Conservation (phyloP, 352 stramenopile genomes). For the Phytophthora sojae region DNA sequence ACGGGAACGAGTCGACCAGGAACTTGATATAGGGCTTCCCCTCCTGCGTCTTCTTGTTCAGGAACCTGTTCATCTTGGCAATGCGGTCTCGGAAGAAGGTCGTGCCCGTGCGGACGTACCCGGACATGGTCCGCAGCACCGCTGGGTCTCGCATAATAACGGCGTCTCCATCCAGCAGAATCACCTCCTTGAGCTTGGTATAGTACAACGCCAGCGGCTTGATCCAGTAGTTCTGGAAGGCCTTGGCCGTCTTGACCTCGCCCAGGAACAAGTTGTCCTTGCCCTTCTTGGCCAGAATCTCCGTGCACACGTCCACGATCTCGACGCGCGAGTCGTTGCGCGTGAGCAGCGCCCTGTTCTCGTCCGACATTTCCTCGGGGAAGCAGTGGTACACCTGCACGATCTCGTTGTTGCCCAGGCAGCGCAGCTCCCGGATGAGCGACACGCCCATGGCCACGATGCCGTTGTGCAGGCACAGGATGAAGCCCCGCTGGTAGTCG, state of each 20-base stretch:
- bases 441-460: conserved; percentile 60
- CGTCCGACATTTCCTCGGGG: conserved; percentile 49
- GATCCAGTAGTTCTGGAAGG: conserved; percentile 68
- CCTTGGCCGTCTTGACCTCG: conserved; percentile 29
- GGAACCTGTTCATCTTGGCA: conserved; percentile 44
- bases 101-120: conserved; percentile 56
- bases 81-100: conserved; percentile 77
- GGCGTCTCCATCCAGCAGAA: conserved; percentile 67
- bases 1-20: conserved; percentile 56
- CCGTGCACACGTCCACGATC: conserved; percentile 69
- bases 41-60: conserved; percentile 39
- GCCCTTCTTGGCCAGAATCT: conserved; percentile 41
- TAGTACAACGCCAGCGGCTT: conserved; percentile 68
- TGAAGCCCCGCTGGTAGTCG: conserved; percentile 35
- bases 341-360: conserved; percentile 45
- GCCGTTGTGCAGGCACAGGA: conserved; percentile 55
- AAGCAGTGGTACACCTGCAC: conserved; percentile 37
- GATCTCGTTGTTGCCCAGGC: conserved; percentile 32
- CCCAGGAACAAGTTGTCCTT: conserved; percentile 37
- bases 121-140: conserved; percentile 36
- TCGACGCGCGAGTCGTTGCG: conserved; percentile 54
- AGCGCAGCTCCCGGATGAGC: conserved; percentile 59
- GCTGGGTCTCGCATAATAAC: conserved; percentile 55
- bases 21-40: conserved; percentile 47
- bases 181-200: conserved; percentile 53